phyloP scores from a whole-genome alignment of 208 protist species.

The Herpetomonas samuelpessoai region DNA sequence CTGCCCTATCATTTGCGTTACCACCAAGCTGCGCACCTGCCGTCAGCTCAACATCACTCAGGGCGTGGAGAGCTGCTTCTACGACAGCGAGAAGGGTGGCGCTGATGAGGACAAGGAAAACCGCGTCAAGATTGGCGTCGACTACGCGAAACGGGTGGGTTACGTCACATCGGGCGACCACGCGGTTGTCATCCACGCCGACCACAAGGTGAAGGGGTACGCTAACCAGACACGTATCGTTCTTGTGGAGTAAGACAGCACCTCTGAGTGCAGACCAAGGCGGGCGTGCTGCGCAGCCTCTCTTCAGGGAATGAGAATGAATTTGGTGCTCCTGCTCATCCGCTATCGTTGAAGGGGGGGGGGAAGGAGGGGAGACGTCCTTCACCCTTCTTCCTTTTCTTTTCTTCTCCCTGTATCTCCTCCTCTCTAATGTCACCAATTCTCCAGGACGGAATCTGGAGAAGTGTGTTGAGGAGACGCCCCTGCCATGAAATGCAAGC shows the following conservation, averaged over 20 bases:
- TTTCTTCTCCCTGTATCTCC: too few species aligned
- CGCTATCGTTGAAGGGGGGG: too few species aligned
- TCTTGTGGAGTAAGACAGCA: conserved; percentile 30
- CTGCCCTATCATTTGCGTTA: conserved; percentile 94
- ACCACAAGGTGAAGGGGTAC: conserved; percentile 88
- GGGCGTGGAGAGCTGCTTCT: conserved; percentile 77
- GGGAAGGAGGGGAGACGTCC: too few species aligned
- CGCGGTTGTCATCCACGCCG: conserved; percentile 76
- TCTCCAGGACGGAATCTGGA: too few species aligned
- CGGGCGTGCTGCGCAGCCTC: too few species aligned
- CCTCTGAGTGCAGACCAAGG: too few species aligned
- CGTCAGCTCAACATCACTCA: conserved; percentile 85
- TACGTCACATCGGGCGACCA: conserved; percentile 60
- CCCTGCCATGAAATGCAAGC: too few species aligned
- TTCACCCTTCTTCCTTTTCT: too few species aligned
- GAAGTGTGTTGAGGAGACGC: too few species aligned
- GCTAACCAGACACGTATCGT: conserved; percentile 85
- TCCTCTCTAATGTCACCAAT: too few species aligned
- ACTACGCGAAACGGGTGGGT: conserved; percentile 53
- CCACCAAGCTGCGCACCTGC: conserved; percentile 77
- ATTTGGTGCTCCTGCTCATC: too few species aligned
- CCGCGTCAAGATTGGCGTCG: conserved; percentile 64
- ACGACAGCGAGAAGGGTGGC: conserved; percentile 59
- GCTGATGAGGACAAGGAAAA: conserved; percentile 65
- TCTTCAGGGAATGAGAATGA: too few species aligned